Evolutionary conservation across 2,329 filamentous ascomycete genomes (phyloP).

Genomic region (Annulohypoxylon truncatum): DNA sequence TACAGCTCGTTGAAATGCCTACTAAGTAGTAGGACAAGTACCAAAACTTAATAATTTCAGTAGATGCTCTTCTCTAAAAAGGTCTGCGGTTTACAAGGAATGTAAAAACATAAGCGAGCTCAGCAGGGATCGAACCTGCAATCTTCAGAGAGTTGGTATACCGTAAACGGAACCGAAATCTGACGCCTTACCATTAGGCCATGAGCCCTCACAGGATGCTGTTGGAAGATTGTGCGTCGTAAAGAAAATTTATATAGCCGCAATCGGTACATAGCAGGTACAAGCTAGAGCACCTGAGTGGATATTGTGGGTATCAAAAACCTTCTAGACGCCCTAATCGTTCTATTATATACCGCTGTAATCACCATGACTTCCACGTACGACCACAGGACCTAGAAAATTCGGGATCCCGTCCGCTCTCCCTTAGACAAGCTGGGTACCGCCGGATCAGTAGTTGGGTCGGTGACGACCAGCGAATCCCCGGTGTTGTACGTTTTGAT

Average conservation of each 20-base stretch:
- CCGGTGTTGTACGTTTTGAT: constrained; percentile 2
- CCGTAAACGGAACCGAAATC: constrained; percentile 31
- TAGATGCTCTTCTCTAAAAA: background rate
- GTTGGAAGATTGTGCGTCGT: background rate
- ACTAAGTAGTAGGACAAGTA: no score
- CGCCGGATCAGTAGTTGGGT: background rate
- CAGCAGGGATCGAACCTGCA: constrained; percentile 41
- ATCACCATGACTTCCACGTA: background rate
- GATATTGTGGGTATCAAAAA: background rate
- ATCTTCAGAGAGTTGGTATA: constrained; percentile 30
- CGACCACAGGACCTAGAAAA: constrained; percentile 5
- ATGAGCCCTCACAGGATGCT: constrained; percentile 22
- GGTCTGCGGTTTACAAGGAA: background rate
- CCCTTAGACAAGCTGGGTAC: background rate
- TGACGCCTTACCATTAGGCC: constrained; percentile 41
- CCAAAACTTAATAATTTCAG: no score
- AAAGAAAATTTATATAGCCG: background rate
- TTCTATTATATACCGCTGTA: constrained; percentile 1
- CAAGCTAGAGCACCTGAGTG: background rate
- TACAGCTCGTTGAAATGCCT: no score
- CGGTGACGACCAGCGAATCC: constrained; percentile 10
- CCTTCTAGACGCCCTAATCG: background rate
- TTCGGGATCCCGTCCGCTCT: background rate
- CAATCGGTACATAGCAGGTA: background rate
- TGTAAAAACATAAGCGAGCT: constrained; percentile 16